Evolutionary conservation across 768 basidiomycete genomes (phyloP).

Genomic region (Coprinopsis sp.): DNA sequence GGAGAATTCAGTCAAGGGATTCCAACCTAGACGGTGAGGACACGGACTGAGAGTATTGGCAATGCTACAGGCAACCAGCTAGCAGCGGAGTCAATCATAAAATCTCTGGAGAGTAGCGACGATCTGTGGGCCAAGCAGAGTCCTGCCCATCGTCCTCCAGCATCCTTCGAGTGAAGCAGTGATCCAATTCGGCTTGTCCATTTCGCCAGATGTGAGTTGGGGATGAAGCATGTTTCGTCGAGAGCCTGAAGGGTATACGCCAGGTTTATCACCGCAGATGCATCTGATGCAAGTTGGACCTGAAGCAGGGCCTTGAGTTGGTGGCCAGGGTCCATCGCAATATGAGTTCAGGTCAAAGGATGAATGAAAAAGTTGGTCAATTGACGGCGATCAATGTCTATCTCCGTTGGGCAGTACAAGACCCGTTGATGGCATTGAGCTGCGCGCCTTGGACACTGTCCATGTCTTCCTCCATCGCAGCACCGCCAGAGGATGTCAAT

Average conservation of each 20-base stretch:
- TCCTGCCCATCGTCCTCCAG: constrained; percentile 78
- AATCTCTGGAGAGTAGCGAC: constrained; percentile 47
- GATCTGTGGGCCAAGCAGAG: constrained; percentile 70
- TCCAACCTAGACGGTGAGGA: constrained; percentile 18
- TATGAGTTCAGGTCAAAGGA: too few relatives aligned
- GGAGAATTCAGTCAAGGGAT: constrained; percentile 18
- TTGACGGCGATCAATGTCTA: neutral
- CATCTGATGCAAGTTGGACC: constrained; percentile 67
- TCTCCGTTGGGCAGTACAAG: too few relatives aligned
- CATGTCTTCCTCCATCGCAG: constrained; percentile 9
- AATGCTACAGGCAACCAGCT: constrained; percentile 65
- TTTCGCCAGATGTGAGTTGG: constrained; percentile 67
- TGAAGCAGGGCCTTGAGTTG: constrained; percentile 64
- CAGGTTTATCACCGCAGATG: constrained; percentile 52
- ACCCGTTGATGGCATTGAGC: constrained; percentile 16
- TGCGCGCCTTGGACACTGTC: constrained; percentile 5
- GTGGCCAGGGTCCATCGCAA: constrained; percentile 46
- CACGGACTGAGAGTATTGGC: constrained; percentile 66
- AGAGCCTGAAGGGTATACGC: constrained; percentile 57
- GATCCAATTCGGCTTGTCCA: constrained; percentile 74
- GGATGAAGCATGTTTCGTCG: constrained; percentile 44
- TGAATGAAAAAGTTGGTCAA: neutral
- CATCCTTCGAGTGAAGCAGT: constrained; percentile 70
- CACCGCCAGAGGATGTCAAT: constrained; percentile 17
- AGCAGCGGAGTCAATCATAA: constrained; percentile 69